A percentile compares a stretch with the other conserved stretches of the same genome.
These are phyloP conservation scores for Paramecium sonneborni DNA, from an alignment of 73 alveolate genomes.

Conservation along the genomic window DNA sequence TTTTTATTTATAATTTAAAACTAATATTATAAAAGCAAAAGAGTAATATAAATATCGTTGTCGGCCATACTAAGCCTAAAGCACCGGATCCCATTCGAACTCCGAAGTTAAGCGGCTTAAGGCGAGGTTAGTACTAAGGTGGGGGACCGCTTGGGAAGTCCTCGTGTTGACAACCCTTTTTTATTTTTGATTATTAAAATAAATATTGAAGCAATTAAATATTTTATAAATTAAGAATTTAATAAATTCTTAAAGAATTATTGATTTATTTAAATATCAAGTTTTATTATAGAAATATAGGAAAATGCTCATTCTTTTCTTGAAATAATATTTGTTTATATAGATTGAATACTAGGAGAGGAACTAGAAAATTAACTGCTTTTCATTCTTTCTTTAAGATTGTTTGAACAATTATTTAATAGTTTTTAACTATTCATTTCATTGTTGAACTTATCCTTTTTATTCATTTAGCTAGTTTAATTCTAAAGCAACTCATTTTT, in stretches of 20 bases:
- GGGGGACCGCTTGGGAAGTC: conserved; percentile 99
- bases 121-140: conserved; percentile 99
- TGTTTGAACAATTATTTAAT: not conserved
- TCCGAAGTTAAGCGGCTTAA: conserved; percentile 99
- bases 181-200: not conserved
- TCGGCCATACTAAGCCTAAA: conserved; percentile 99
- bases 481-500: not conserved
- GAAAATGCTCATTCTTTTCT: not conserved
- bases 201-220: no score
- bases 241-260: not conserved
- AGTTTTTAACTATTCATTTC: not conserved
- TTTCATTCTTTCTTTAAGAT: not conserved
- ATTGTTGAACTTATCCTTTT: not conserved
- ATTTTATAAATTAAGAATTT: not conserved
- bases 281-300: no score
- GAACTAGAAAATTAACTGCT: not conserved
- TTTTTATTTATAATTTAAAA: not conserved
- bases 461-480: not conserved
- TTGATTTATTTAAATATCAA: not conserved
- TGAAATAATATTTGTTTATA: not conserved
- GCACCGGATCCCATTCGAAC: conserved; percentile 99
- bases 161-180: conserved; percentile 90
- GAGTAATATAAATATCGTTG: conserved; percentile 64
- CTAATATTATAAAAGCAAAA: not conserved
- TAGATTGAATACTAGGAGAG: not conserved